A percentile compares a stretch with the other conserved stretches of the same genome.
These are phyloP conservation scores for Emericellopsis terricola DNA, from an alignment of 495 filamentous ascomycete genomes.

Conservation along the genomic window DNA sequence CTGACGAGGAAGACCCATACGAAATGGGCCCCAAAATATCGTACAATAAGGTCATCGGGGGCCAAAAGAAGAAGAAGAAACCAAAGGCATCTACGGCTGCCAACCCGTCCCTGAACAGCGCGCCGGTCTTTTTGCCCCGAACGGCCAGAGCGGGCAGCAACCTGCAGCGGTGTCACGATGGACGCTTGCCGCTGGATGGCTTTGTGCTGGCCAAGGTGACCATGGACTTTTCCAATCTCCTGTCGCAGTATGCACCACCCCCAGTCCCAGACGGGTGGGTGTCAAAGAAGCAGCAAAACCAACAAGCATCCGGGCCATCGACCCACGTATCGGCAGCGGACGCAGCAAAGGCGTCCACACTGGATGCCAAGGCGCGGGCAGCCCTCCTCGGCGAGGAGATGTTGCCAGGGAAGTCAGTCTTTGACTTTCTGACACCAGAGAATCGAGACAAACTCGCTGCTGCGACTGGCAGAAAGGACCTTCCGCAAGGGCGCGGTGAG, in stretches of 20 bases:
- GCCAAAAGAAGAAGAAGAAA: slow-evolving; percentile 70
- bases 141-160: slow-evolving; percentile 36
- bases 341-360: slow-evolving; percentile 52
- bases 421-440: slow-evolving; percentile 76
- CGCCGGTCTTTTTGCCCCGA: slow-evolving; percentile 65
- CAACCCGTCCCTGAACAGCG: slow-evolving; percentile 48
- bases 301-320: slow-evolving; percentile 4
- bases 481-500: slow-evolving; percentile 65
- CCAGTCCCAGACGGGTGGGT: slow-evolving; percentile 62
- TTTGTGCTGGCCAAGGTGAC: slow-evolving; percentile 50
- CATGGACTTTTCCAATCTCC: slow-evolving; percentile 33
- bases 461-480: slow-evolving; percentile 53
- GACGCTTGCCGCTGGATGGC: slow-evolving; percentile 67
- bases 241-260: slow-evolving; percentile 53
- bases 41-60: slow-evolving; percentile 73
- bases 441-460: slow-evolving; percentile 60
- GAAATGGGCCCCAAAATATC: slow-evolving; percentile 78
- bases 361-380: slow-evolving; percentile 67
- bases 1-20: slow-evolving; percentile 95
- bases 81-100: slow-evolving; percentile 20
- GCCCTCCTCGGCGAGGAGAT: slow-evolving; percentile 65
- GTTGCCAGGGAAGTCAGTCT: slow-evolving; percentile 84
- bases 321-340: slow-evolving; percentile 53
- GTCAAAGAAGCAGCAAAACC: slow-evolving; percentile 30
- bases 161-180: slow-evolving; percentile 73